These are phyloP conservation scores for Sporothrix dimorphospora DNA, from an alignment of 2,329 filamentous ascomycete species.

Conservation along the genomic window DNA sequence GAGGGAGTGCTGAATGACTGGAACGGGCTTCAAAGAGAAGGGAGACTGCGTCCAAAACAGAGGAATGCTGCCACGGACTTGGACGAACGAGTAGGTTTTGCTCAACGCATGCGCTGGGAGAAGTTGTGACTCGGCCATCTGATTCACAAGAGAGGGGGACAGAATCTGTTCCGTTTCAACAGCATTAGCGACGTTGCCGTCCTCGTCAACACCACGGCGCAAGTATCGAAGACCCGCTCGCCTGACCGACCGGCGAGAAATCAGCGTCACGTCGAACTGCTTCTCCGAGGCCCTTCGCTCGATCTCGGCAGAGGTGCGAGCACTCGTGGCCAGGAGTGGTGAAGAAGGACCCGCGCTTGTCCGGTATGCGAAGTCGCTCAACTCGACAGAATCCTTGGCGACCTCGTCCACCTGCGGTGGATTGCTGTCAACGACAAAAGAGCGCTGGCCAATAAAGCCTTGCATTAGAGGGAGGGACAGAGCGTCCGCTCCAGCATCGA, in stretches of 20 bases:
- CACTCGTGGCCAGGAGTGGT: slow-evolving; percentile 27
- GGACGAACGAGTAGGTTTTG: slow-evolving; percentile 80
- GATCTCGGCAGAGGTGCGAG: slow-evolving; percentile 29
- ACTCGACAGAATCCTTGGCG: slow-evolving; percentile 49
- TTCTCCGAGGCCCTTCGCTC: slow-evolving; percentile 52
- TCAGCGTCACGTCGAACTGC: slow-evolving; percentile 78
- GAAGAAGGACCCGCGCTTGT: slow-evolving; percentile 18
- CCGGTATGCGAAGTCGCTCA: slow-evolving; percentile 39
- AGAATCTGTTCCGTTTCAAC: slow-evolving; percentile 97
- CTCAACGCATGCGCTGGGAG: slow-evolving; percentile 39
- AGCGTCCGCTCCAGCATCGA: slow-evolving; percentile 69
- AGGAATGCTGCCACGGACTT: slow-evolving; percentile 88
- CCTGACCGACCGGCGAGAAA: slow-evolving; percentile 86
- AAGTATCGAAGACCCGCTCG: slow-evolving; percentile 88
- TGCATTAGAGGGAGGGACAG: slow-evolving; percentile 85
- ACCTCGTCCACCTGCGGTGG: slow-evolving; percentile 58
- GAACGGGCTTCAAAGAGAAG: slow-evolving; percentile 87
- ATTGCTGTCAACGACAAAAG: slow-evolving; percentile 72
- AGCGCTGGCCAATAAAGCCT: slow-evolving; percentile 86
- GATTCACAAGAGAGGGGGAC: slow-evolving; percentile 55
- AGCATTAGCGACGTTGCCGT: slow-evolving; percentile 83
- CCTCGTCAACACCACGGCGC: slow-evolving; percentile 85
- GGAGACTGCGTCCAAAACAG: slow-evolving; percentile 94
- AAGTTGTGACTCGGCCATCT: slow-evolving; percentile 57
- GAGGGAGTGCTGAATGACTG: slow-evolving; percentile 77